These are phyloP conservation scores for Dittrichia graveolens DNA, from an alignment of 129 eudicot genomes.

Conservation along the genomic window DNA sequence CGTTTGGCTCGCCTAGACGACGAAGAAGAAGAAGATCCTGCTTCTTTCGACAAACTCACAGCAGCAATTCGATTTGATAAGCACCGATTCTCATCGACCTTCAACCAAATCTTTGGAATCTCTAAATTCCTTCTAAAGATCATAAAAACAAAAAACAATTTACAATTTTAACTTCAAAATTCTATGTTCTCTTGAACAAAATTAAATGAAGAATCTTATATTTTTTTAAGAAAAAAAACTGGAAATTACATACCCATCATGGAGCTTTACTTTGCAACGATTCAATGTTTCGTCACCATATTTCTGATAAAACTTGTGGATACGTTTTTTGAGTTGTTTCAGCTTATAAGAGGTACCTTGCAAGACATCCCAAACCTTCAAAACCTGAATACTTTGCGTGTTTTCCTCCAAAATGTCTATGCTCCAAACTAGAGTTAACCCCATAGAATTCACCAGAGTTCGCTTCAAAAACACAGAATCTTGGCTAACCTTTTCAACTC, in stretches of 20 bases:
- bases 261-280: conserved; percentile 19
- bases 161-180: background rate
- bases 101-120: conserved; percentile 28
- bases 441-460: too few relatives aligned
- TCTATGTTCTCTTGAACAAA: background rate
- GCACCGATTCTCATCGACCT: conserved; percentile 1
- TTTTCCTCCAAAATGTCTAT: conserved; percentile 21
- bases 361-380: conserved; percentile 20
- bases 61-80: conserved; percentile 12
- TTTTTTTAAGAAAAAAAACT: background rate
- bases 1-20: background rate
- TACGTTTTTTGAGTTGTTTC: background rate
- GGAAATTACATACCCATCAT: conserved; percentile 12
- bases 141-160: background rate
- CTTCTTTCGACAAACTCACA: conserved; percentile 23
- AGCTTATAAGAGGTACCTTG: conserved; percentile 1
- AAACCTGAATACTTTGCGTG: conserved; percentile 15
- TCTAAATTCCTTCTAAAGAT: conserved; percentile 20
- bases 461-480: too few relatives aligned
- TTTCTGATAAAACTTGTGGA: background rate
- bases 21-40: background rate
- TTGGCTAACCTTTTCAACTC: too few relatives aligned
- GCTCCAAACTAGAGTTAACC: too few relatives aligned
- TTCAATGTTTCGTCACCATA: conserved; percentile 7
- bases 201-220: background rate